Base-by-base conservation (phyloP, 768 basidiomycete species). In the Tylopilus sp. region DNA sequence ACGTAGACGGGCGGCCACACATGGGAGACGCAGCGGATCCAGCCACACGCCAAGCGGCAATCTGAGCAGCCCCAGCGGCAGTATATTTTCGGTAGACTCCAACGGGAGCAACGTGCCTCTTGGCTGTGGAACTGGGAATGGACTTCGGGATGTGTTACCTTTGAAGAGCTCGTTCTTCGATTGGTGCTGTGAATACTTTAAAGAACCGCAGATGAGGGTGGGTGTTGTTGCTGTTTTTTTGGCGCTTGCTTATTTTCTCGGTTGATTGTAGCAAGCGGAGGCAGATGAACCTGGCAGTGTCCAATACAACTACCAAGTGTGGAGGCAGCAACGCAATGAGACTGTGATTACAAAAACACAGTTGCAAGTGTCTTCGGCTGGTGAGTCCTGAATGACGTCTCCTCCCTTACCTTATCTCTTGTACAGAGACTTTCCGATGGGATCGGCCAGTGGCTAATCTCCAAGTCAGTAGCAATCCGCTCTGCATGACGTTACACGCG, bases 191-290 rank as follows among this genome's bases (percentile, higher is more conserved):
- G 95, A 98, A 65, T 98, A 98, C 67, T 99, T 98, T 74, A 93
- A 88, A 56, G 95, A 98, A 67, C 93, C 95, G 3, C 97, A 99
- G 69, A 98, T 99, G 95, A 86, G 92, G 77, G 94, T 95, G 66
- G 62, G 83, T 60, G 13, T 45, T 28, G 31, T 38, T n/a, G 15
- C 10, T 31, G 15, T 42, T 48, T 13, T 18, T 42, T 30, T n/a
- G 38, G 2, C 36, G 15, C 12, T 13, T 40, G 47, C 52, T 64
- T 52, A 52, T 58, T n/a, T 44, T 30, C 10, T 39, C 55, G 44
- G 51, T 28, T 44, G 22, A 56, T 28, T 46, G 22, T 3, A 95
- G 95, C 88, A 92, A 82, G 82, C 90, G 7, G 95, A 98, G 65
- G 85, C 85, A 2, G 95, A 98, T 64, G 97, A 99, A 66, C 94